Evolutionary conservation across 164 flowering plant species (phyloP).

Genomic region (Warburgia ugandensis): DNA sequence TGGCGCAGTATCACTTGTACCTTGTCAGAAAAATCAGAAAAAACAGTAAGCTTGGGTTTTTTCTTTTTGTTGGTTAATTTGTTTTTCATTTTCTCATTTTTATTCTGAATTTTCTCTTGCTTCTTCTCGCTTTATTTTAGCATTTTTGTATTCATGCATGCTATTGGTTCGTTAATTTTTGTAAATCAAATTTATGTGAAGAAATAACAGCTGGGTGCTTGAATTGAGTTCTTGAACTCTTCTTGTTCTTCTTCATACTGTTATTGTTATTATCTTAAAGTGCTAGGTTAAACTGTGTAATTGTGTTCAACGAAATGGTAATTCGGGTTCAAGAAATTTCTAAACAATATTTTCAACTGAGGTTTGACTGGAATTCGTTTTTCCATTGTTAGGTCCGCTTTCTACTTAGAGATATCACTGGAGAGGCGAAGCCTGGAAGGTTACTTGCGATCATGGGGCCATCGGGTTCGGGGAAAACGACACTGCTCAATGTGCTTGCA

Average conservation of each 20-base stretch:
- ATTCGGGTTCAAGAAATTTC: too few species aligned
- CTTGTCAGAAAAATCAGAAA: constrained; percentile 60
- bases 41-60: constrained; percentile 42
- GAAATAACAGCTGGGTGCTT: too few species aligned
- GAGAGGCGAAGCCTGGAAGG: constrained; percentile 94
- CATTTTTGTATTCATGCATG: too few species aligned
- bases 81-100: neutral
- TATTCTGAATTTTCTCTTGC: neutral
- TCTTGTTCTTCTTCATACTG: too few species aligned
- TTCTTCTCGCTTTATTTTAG: too few species aligned
- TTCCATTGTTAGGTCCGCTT: constrained; percentile 47
- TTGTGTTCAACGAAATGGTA: too few species aligned
- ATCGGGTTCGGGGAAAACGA: constrained; percentile 97
- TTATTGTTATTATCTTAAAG: too few species aligned
- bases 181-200: too few species aligned
- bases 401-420: constrained; percentile 67
- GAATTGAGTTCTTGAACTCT: neutral
- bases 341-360: too few species aligned
- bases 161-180: too few species aligned
- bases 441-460: constrained; percentile 97
- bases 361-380: neutral
- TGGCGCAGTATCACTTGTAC: constrained; percentile 83
- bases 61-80: neutral
- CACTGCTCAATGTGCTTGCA: constrained; percentile 82
- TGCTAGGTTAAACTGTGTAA: too few species aligned